Evolutionary conservation across 768 basidiomycete species (phyloP).

Genomic region (Leccinum uliginosum): DNA sequence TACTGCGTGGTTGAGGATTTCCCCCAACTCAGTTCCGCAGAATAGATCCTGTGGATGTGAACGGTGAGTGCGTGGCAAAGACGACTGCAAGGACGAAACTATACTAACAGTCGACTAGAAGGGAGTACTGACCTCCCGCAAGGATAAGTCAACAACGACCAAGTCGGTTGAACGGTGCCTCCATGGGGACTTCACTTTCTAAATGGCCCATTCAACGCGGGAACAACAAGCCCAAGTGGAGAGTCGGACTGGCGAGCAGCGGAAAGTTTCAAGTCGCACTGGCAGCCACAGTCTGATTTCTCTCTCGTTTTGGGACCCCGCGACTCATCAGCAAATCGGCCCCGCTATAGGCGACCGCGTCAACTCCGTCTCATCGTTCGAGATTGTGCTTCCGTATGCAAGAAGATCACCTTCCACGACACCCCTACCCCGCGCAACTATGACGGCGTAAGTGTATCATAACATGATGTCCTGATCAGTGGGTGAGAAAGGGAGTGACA

Average conservation of each 20-base stretch:
- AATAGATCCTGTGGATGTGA: not conserved
- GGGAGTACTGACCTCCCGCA: not conserved
- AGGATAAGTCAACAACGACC: not conserved
- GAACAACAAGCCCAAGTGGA: not conserved
- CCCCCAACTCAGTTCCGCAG: not conserved
- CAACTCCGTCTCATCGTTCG: not conserved
- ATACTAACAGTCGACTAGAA: not conserved
- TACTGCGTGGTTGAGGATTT: too few relatives aligned
- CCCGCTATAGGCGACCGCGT: not conserved
- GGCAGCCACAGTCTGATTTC: too few relatives aligned
- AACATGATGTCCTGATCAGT: not conserved
- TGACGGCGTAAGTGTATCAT: not conserved
- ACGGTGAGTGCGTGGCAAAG: too few relatives aligned
- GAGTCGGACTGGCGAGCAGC: not conserved
- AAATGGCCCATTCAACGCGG: not conserved
- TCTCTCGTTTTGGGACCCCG: not conserved
- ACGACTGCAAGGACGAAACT: not conserved
- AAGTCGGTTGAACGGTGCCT: not conserved
- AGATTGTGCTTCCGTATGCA: not conserved
- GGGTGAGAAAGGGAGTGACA: too few relatives aligned
- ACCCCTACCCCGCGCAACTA: not conserved
- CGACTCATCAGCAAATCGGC: not conserved
- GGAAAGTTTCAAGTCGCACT: not conserved
- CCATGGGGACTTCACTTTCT: not conserved
- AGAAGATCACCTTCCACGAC: not conserved